Evolutionary conservation across 2,329 filamentous ascomycete genomes (phyloP).

Genomic region (Fusarium staphyleae): DNA sequence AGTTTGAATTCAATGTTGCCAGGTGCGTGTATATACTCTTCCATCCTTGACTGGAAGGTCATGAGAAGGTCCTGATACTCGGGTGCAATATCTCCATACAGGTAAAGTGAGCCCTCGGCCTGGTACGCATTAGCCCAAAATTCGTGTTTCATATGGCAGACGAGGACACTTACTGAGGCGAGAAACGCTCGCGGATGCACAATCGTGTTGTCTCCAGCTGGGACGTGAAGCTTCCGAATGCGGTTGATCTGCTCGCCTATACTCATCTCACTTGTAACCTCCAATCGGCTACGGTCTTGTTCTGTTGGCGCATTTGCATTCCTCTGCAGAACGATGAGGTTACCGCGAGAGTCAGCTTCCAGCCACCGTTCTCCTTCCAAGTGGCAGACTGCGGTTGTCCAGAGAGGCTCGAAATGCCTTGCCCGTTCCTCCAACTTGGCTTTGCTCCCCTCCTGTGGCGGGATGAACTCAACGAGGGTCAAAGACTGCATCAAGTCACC

Average conservation of each 20-base stretch:
- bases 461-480: conserved; percentile 75
- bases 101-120: conserved; percentile 90
- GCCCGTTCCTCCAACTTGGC: conserved; percentile 76
- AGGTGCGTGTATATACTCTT: conserved; percentile 68
- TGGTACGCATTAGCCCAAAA: conserved; percentile 46
- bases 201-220: conserved; percentile 67
- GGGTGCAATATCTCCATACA: conserved; percentile 81
- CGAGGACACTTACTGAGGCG: conserved; percentile 71
- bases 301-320: conserved; percentile 76
- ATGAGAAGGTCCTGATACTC: conserved; percentile 81
- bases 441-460: conserved; percentile 61
- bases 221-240: conserved; percentile 77
- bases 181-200: conserved; percentile 86
- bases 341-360: conserved; percentile 85
- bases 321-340: conserved; percentile 79
- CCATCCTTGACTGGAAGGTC: conserved; percentile 77
- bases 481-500: conserved; percentile 95
- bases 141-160: neutral
- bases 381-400: conserved; percentile 80
- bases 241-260: conserved; percentile 94
- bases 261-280: conserved; percentile 80
- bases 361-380: conserved; percentile 79
- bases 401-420: conserved; percentile 81
- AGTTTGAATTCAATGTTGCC: conserved; percentile 78
- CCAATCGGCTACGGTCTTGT: conserved; percentile 74